Percentiles rank a stretch among this genome's conserved stretches.
These are phyloP conservation scores for Massospora cicadina DNA, from an alignment of 371 early-diverging fungal species.

Conservation along the genomic window DNA sequence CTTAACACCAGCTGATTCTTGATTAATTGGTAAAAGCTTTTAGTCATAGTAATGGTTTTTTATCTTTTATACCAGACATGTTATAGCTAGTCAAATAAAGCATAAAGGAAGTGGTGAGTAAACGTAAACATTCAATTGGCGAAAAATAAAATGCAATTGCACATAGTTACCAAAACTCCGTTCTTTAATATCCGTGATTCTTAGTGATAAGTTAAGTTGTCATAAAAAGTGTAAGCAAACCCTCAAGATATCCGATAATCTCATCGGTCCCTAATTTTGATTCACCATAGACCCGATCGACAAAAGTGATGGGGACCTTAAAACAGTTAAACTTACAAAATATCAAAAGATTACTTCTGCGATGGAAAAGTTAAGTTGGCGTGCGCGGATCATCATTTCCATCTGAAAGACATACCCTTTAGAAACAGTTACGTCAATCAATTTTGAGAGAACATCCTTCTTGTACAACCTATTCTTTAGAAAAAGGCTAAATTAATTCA, in stretches of 20 bases:
- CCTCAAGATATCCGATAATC: slow-evolving; percentile 83
- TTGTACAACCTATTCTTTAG: slow-evolving; percentile 68
- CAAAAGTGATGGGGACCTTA: slow-evolving; percentile 87
- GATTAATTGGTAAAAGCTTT: too few species aligned
- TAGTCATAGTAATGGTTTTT: too few species aligned
- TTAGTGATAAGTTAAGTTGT: slow-evolving; percentile 24
- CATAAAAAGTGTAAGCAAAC: slow-evolving; percentile 66
- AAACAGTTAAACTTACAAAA: neutral
- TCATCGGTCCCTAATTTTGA: slow-evolving; percentile 88
- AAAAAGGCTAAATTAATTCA: slow-evolving; percentile 2
- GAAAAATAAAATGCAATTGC: too few species aligned
- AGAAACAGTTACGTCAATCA: slow-evolving; percentile 73
- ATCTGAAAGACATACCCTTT: slow-evolving; percentile 99
- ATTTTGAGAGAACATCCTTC: slow-evolving; percentile 64
- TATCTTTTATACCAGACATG: too few species aligned
- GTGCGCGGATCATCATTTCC: slow-evolving; percentile 98
- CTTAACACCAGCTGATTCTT: too few species aligned
- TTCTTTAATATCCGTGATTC: too few species aligned
- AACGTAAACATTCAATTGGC: too few species aligned
- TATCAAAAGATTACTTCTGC: slow-evolving; percentile 36
- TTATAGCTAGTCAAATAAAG: too few species aligned
- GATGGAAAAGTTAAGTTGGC: slow-evolving; percentile 72
- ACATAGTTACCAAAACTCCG: too few species aligned
- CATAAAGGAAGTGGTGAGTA: too few species aligned
- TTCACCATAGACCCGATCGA: slow-evolving; percentile 93